Base-by-base conservation (phyloP, 1,284 basidiomycete genomes). In the Thecaphora thlaspeos region DNA sequence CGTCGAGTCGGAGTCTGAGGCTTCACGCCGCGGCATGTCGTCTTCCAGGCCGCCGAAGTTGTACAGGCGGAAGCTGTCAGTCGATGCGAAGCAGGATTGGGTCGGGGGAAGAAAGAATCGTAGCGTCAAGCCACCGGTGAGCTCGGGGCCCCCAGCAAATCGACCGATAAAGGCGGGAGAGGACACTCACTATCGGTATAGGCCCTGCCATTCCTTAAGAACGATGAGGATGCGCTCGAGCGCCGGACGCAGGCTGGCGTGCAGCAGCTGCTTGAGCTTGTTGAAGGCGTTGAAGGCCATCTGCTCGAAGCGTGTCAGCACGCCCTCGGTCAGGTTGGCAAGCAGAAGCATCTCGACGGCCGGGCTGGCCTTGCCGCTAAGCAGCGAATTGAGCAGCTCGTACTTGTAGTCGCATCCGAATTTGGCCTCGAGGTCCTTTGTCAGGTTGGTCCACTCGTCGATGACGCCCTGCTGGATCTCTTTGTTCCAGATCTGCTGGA, bases 281-380 rank as follows among this genome's bases (percentile, higher is more conserved):
- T 57, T 54, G 38, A 47, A 52, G 14, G 61, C 53, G 5, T 53
- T 42, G 10, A 56, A 53, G 1, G 56, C 14, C 12, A 52, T 50
- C 46, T 64, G 52, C 39, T 64, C 61, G 19, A 64, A 47, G 10
- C 61, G 40, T 4, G 42, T 48, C 1, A 64, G 54, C 28, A 62
- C 59, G 18, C 70, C 70, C 45, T 73, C 63, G 2, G 71, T 73
- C 7, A 73, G 40, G 15, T 59, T 68, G 19, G 60, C 63, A 23
- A 68, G 50, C 11, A 73, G 49, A 26, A 73, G 55, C 17, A 64
- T 66, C 43, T 73, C 71, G 17, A 61, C 59, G n/a, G 71, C 61
- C 0, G 61, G 58, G 15, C 58, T 57, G 7, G 66, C 59, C 12
- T 56, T 49, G 4, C 65, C 66, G 0, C 66, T 67, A 8, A 66